Evolutionary conservation across 2,329 filamentous ascomycete species (phyloP).

Genomic region (Parastagonospora nodorum): DNA sequence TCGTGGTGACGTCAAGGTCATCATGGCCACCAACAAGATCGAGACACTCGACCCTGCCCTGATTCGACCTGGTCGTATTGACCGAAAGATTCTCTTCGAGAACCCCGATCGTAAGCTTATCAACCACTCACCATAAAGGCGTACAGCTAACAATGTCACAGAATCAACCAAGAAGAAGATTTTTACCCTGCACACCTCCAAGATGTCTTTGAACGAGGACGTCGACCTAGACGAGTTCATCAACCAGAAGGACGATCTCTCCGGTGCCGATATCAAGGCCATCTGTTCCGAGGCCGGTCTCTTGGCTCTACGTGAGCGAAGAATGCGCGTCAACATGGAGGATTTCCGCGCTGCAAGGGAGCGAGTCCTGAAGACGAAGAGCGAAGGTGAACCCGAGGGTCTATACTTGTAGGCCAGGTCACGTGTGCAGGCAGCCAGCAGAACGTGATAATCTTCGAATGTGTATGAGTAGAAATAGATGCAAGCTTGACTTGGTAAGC

Average conservation of each 20-base stretch:
- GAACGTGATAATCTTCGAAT: slow-evolving; percentile 1
- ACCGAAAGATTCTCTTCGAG: slow-evolving; percentile 90
- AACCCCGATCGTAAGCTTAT: slow-evolving; percentile 68
- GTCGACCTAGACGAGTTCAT: slow-evolving; percentile 99
- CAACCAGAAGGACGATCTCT: slow-evolving; percentile 93
- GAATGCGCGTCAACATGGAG: slow-evolving; percentile 99
- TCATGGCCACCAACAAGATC: slow-evolving; percentile 99
- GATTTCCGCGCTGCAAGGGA: slow-evolving; percentile 94
- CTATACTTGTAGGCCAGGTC: slow-evolving; percentile 80
- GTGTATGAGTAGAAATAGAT: slow-evolving; percentile 24
- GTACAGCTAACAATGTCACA: slow-evolving; percentile 62
- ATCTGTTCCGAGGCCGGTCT: slow-evolving; percentile 97
- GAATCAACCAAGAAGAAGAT: slow-evolving; percentile 98
- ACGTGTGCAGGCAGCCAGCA: neutral
- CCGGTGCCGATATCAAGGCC: slow-evolving; percentile 96
- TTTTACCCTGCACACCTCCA: slow-evolving; percentile 95
- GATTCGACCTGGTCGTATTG: slow-evolving; percentile 96
- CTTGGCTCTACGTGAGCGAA: slow-evolving; percentile 88
- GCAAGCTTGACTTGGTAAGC: slow-evolving; percentile 6
- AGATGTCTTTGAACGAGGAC: slow-evolving; percentile 96
- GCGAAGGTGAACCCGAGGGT: slow-evolving; percentile 96
- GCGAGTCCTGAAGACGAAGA: slow-evolving; percentile 96
- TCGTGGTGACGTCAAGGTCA: slow-evolving; percentile 97
- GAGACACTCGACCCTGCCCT: slow-evolving; percentile 94
- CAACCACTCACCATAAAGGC: neutral